phyloP scores from a whole-genome alignment of 2,329 filamentous ascomycete species.

The Colletotrichum musicola region DNA sequence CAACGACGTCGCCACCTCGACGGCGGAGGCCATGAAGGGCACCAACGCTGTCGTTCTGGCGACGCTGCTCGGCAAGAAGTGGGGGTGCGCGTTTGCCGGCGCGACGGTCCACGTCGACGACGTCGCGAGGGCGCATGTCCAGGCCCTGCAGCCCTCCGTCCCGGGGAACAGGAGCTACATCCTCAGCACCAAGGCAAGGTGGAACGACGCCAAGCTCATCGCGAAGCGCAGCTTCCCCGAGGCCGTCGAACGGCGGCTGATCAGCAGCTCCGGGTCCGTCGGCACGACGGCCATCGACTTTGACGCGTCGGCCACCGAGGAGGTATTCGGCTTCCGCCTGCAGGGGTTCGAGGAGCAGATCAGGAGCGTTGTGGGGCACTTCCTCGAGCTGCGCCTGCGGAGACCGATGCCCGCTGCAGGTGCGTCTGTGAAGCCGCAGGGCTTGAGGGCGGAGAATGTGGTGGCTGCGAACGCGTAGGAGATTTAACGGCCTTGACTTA shows the following conservation, averaged over 20 bases:
- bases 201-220: constrained; percentile 55
- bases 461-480: constrained; percentile 13
- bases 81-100: constrained; percentile 43
- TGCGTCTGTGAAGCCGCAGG: not conserved
- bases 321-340: constrained; percentile 50
- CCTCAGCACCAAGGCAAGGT: constrained; percentile 41
- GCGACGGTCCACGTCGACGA: constrained; percentile 53
- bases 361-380: constrained; percentile 49
- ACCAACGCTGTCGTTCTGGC: constrained; percentile 52
- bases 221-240: constrained; percentile 46
- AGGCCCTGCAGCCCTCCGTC: constrained; percentile 49
- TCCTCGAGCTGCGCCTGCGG: constrained; percentile 45
- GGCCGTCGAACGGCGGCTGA: constrained; percentile 29
- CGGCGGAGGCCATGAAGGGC: constrained; percentile 47
- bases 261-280: constrained; percentile 27
- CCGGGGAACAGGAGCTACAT: constrained; percentile 50
- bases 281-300: constrained; percentile 35
- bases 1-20: constrained; percentile 48
- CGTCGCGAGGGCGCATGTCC: constrained; percentile 53
- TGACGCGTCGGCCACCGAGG: constrained; percentile 47
- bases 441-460: constrained; percentile 8
- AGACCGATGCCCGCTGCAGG: constrained; percentile 3
- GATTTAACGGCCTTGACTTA: not conserved
- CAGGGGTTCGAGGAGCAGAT: constrained; percentile 50
- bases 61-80: constrained; percentile 48